Evolutionary conservation across 2,329 filamentous ascomycete species (phyloP), one percentile per base, ranked within the genome.

Genomic region (Pestalotiopsis sp.): DNA sequence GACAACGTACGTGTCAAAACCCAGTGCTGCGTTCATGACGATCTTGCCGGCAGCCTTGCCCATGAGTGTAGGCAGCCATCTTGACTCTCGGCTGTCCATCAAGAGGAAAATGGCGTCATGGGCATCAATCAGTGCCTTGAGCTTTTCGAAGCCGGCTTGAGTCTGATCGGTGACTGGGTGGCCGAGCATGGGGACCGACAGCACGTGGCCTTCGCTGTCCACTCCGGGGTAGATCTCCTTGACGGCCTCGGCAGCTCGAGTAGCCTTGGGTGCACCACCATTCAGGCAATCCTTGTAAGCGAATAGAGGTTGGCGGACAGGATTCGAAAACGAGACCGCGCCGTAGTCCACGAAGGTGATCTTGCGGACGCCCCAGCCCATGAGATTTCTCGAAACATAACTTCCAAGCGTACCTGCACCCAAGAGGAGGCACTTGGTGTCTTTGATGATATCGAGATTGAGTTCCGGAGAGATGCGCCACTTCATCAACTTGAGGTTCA

Each of bases 401-500:
- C 94, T 94, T 9, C 96, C 96, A 1, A 99, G 84, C 0, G 96
- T 99, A 14, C 96, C 96, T 0, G 96, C 94, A 4, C 96, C 96
- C 1, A 99, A 88, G 2, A 99, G 83, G 17, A 99, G 86, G 76
- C 96, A 99, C 76, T 91, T 97, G 3, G 94, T 95, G 67, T 91
- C 88, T 76, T 97, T 98, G 77, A 98, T 94, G 38, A 88, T 88
- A 38, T 98, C 94, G 10, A 99, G 87, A 76, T 98, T 88, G 55
- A 99, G 86, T 64, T 91, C 90, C 0, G 96, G 96, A 7, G 94
- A 93, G 74, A 99, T 94, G 52, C 96, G 91, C 96, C 96, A 99
- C 81, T 98, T 99, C 91, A 99, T 99, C 68, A 99, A 86, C 81
- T 98, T 98, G 69, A 98, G 85, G 75, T 99, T 99, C 68, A 99